Base-by-base conservation (phyloP, 129 eudicot genomes). In the Kitagawia praeruptora region DNA sequence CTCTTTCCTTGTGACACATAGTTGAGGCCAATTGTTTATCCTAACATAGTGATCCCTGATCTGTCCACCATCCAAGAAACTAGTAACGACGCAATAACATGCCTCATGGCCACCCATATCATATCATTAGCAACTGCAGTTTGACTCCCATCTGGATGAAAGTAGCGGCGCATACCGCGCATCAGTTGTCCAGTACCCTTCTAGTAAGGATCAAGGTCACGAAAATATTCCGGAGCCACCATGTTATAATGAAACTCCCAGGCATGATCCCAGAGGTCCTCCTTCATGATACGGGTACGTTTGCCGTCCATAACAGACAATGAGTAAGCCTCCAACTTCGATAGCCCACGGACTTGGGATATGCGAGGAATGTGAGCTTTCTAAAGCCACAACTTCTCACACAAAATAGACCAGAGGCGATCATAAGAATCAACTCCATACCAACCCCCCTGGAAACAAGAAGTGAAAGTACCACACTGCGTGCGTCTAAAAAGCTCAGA, bases 31-130 rank as follows among this genome's bases (percentile, higher is more conserved):
- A 15, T 96, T 85, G 86, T 93, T 93, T 6, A 91, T 89, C 85
- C 98, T 89, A 34, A 93, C 96, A 74, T 93, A 91, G 82, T 93
- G 94, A 27, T 86, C 84, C 79, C 97, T 81, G 38, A 93, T 91
- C 45, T 85, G 88, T 58, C 93, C 97, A 37, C 87, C 84, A 8
- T 76, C 88, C 41, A 83, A 31, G 48, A 89, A 78, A 45, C 95
- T 87, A 44, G 98, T 93, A 16, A 93, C 89, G 0, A 88, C 73
- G 53, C 93, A 86, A 81, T 87, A 93, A 81, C 90, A 83, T 11
- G 87, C 85, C 77, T 91, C 98, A 34, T 93, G 98, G 44, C 97
- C 98, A n/a, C 98, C 98, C 97, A 93, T 16, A 91, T 89, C 71
- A 27, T 58, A 85, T 93, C 97, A 28, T 69, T 87, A 13, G 85